Conservation (phyloP, 2,329 filamentous ascomycete genomes). For the Davidsoniella eucalypti region DNA sequence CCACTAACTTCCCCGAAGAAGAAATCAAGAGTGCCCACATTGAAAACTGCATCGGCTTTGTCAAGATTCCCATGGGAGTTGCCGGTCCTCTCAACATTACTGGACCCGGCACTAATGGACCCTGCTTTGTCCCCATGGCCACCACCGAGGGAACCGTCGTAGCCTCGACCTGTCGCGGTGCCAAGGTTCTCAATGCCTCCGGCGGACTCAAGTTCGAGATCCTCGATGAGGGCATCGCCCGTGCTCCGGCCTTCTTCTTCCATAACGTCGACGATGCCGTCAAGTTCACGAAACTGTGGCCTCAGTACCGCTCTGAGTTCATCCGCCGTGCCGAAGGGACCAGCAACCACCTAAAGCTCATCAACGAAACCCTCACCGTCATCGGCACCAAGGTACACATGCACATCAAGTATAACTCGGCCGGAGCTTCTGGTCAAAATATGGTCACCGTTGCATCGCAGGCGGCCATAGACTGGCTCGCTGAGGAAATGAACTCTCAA, state of each 20-base stretch:
- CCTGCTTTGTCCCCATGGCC: slow-evolving; percentile 2
- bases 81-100: slow-evolving; percentile 2
- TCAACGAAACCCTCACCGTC: not conserved
- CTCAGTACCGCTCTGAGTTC: not conserved
- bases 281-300: slow-evolving; percentile 2
- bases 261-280: not conserved
- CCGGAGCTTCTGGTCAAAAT: slow-evolving; percentile 5
- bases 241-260: not conserved
- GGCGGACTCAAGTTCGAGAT: slow-evolving; percentile 1
- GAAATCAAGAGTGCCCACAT: not conserved
- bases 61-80: slow-evolving; percentile 2
- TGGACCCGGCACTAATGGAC: not conserved
- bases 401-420: not conserved
- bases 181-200: slow-evolving; percentile 3
- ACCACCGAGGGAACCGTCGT: slow-evolving; percentile 4
- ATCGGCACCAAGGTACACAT: not conserved
- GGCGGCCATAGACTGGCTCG: not conserved
- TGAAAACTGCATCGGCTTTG: slow-evolving; percentile 6
- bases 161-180: not conserved
- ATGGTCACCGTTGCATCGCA: slow-evolving; percentile 2
- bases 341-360: slow-evolving; percentile 1
- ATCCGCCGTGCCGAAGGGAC: not conserved
- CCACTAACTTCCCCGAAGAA: not conserved
- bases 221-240: not conserved
- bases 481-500: not conserved